A percentile compares a stretch with the other conserved stretches of the same genome.
Evolutionary conservation across 2,329 filamentous ascomycete species (phyloP).

Genomic region (Domatiomyces catenatus): DNA sequence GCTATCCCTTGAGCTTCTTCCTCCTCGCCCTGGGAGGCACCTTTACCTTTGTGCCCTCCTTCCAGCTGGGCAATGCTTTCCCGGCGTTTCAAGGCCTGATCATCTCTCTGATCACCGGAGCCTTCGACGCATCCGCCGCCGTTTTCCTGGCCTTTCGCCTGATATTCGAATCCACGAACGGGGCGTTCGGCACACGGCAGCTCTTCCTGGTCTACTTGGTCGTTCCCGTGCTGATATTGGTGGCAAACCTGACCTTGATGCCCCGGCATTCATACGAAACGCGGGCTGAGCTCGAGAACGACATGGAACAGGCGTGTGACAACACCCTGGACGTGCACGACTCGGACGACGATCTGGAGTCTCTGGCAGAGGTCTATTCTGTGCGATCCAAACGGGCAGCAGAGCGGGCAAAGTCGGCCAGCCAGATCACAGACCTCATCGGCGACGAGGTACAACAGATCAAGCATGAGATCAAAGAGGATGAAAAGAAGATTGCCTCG

Average conservation of each 20-base stretch:
- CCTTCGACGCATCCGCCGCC: constrained; percentile 68
- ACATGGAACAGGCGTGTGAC: constrained; percentile 40
- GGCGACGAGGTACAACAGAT: constrained; percentile 47
- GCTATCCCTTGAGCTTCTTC: constrained; percentile 57
- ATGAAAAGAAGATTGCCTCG: constrained; percentile 51
- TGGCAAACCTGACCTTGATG: constrained; percentile 53
- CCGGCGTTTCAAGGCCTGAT: constrained; percentile 60
- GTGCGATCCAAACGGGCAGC: constrained; percentile 41
- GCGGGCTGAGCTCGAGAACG: constrained; percentile 57
- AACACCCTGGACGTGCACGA: constrained; percentile 31
- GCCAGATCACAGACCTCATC: constrained; percentile 55
- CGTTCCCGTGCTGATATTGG: constrained; percentile 50
- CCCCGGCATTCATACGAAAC: constrained; percentile 62
- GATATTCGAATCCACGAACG: constrained; percentile 44
- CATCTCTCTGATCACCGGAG: constrained; percentile 61
- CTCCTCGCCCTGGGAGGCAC: constrained; percentile 63
- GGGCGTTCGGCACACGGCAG: constrained; percentile 32
- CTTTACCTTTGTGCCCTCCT: constrained; percentile 66
- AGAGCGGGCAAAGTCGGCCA: constrained; percentile 45
- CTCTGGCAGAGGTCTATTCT: constrained; percentile 30
- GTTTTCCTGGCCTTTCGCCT: constrained; percentile 62
- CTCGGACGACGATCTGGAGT: constrained; percentile 36
- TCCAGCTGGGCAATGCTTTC: constrained; percentile 71
- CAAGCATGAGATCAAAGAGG: constrained; percentile 45
- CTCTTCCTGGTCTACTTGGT: constrained; percentile 61